Percentiles rank a stretch among this genome's conserved stretches.
phyloP scores from a whole-genome alignment of 2,329 filamentous ascomycete species.

The Botrytis squamosa region DNA sequence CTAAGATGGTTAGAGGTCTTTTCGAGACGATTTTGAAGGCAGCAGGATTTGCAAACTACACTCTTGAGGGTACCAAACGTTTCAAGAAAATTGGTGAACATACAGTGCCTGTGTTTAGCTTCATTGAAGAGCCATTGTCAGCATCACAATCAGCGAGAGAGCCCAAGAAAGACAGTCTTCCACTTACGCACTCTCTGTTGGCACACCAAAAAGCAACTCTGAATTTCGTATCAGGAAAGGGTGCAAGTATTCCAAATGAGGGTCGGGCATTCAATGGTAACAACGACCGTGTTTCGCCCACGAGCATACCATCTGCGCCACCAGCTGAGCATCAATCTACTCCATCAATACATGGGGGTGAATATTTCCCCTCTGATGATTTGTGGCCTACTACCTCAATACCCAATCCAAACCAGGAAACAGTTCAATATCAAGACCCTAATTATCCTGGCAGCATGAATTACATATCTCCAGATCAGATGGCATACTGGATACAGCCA shows the following conservation, averaged over 20 bases:
- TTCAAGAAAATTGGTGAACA: slow-evolving; percentile 2
- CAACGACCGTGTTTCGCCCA: background rate
- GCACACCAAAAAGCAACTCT: slow-evolving; percentile 9
- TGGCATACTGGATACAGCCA: slow-evolving; percentile 2
- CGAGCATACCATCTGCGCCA: background rate
- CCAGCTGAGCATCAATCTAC: background rate
- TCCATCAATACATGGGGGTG: background rate
- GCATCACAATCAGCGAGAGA: background rate
- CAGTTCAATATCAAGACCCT: background rate
- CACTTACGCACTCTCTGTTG: background rate
- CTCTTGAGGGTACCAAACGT: background rate
- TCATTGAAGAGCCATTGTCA: background rate
- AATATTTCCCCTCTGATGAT: background rate
- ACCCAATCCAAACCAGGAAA: background rate
- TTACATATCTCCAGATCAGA: slow-evolving; percentile 1
- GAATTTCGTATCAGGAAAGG: background rate
- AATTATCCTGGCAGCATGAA: background rate
- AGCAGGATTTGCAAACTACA: slow-evolving; percentile 1
- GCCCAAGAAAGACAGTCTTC: background rate
- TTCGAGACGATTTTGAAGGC: slow-evolving; percentile 80
- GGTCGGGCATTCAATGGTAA: background rate
- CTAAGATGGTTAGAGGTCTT: slow-evolving; percentile 95
- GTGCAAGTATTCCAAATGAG: background rate
- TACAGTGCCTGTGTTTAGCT: background rate
- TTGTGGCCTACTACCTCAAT: background rate